phyloP scores from a whole-genome alignment of 345 rosid genomes.

The Toxicodendron radicans region DNA sequence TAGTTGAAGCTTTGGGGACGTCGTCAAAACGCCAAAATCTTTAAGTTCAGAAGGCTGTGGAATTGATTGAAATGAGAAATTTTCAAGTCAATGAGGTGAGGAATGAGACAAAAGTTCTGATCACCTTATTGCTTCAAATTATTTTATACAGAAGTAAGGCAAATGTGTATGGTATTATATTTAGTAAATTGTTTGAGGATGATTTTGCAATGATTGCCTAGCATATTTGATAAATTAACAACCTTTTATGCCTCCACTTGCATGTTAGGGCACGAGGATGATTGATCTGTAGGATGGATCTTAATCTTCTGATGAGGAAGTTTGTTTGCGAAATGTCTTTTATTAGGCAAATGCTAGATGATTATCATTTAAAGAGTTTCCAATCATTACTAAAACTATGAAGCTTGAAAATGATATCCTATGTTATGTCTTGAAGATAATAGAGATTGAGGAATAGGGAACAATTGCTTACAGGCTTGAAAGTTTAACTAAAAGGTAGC shows the following conservation, averaged over 20 bases:
- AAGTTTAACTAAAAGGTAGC: too few relatives aligned
- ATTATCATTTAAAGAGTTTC: not conserved
- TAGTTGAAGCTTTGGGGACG: conserved; percentile 13
- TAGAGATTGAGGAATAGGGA: too few relatives aligned
- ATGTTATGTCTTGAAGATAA: too few relatives aligned
- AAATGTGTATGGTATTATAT: not conserved
- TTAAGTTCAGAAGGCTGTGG: not conserved
- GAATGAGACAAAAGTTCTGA: not conserved
- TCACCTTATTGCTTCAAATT: not conserved
- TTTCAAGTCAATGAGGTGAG: conserved; percentile 10
- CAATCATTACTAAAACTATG: too few relatives aligned
- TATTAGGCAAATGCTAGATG: not conserved
- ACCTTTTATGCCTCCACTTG: not conserved
- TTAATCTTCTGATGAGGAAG: not conserved
- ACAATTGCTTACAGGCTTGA: too few relatives aligned
- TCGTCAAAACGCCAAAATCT: not conserved
- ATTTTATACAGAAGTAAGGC: not conserved
- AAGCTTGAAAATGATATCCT: too few relatives aligned
- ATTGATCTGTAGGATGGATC: conserved; percentile 4
- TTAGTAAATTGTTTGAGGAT: not conserved
- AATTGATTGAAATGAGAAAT: conserved; percentile 14
- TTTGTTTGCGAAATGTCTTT: not conserved
- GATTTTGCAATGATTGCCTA: not conserved
- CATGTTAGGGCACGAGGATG: not conserved
- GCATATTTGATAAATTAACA: conserved; percentile 6